phyloP scores from a whole-genome alignment of 164 flowering plant species.

The Vitis rotundifolia region DNA sequence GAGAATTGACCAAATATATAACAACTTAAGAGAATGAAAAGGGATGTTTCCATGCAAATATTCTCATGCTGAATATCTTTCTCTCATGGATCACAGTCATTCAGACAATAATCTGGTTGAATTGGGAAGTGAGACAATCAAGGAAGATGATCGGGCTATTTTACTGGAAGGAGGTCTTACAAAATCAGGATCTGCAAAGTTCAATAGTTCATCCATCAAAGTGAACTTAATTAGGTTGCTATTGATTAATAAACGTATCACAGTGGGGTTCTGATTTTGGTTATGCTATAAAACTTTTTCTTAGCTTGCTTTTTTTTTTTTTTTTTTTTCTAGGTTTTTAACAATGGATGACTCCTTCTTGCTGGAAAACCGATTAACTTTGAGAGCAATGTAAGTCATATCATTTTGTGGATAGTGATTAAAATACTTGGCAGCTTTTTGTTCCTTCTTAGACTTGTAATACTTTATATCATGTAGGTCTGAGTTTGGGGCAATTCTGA shows the following conservation, averaged over 20 bases:
- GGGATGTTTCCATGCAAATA: neutral
- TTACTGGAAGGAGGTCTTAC: conserved; percentile 92
- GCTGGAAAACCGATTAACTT: conserved; percentile 73
- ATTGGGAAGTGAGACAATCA: conserved; percentile 59
- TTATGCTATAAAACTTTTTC: conserved; percentile 1
- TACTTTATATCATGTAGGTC: conserved; percentile 52
- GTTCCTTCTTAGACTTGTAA: neutral
- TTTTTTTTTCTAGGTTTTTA: conserved; percentile 54
- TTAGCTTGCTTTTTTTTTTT: neutral
- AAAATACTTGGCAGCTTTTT: conserved; percentile 1
- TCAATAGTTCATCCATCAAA: conserved; percentile 58
- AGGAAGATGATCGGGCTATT: conserved; percentile 84
- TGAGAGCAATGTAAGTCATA: conserved; percentile 78
- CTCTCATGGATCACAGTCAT: conserved; percentile 53
- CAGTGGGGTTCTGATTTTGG: neutral
- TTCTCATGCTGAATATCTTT: conserved; percentile 6
- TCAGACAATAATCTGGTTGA: conserved; percentile 86
- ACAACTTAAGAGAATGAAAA: neutral
- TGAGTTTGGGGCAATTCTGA: conserved; percentile 77
- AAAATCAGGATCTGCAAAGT: conserved; percentile 73
- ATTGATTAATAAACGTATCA: neutral
- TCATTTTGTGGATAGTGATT: neutral
- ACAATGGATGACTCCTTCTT: conserved; percentile 86
- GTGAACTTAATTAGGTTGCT: conserved; percentile 71
- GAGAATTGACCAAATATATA: neutral